A percentile compares a stretch with the other conserved stretches of the same genome.
Conservation (phyloP, 257 asterid genomes). For the Solanum okadae region DNA sequence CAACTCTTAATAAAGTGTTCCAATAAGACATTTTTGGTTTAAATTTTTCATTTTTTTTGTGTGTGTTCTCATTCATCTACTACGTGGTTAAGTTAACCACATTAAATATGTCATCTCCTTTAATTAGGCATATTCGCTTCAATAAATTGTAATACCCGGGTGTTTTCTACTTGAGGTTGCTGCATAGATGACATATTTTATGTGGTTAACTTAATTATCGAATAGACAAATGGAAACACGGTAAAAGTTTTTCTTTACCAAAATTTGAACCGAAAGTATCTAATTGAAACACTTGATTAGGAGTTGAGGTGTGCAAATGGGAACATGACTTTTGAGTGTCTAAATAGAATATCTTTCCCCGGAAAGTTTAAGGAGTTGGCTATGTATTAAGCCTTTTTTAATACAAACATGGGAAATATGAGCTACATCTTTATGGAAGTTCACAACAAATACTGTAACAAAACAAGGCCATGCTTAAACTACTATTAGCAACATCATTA, state of each 20-base stretch:
- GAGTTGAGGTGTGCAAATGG: not conserved
- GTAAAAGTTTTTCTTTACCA: not conserved
- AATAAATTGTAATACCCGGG: not conserved
- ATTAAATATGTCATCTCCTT: not conserved
- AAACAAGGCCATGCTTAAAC: not conserved
- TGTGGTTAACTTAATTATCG: not conserved
- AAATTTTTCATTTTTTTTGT: not conserved
- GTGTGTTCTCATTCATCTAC: not conserved
- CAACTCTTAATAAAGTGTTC: not conserved
- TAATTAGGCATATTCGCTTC: not conserved
- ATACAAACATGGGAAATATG: not conserved
- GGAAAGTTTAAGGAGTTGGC: not conserved
- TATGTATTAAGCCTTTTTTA: not conserved
- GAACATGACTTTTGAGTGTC: not conserved
- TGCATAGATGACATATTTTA: not conserved
- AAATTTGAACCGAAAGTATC: not conserved
- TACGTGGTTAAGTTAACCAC: not conserved
- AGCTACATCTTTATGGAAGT: not conserved
- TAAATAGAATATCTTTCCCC: not conserved
- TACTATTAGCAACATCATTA: not conserved
- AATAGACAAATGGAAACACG: not conserved
- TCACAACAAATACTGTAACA: not conserved
- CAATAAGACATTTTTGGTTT: not conserved
- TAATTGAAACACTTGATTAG: not conserved
- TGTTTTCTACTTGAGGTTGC: not conserved